A percentile compares a stretch with the other conserved stretches of the same genome.
These are phyloP conservation scores for Calonectria naviculata DNA, from an alignment of 2,329 filamentous ascomycete genomes.

Conservation along the genomic window DNA sequence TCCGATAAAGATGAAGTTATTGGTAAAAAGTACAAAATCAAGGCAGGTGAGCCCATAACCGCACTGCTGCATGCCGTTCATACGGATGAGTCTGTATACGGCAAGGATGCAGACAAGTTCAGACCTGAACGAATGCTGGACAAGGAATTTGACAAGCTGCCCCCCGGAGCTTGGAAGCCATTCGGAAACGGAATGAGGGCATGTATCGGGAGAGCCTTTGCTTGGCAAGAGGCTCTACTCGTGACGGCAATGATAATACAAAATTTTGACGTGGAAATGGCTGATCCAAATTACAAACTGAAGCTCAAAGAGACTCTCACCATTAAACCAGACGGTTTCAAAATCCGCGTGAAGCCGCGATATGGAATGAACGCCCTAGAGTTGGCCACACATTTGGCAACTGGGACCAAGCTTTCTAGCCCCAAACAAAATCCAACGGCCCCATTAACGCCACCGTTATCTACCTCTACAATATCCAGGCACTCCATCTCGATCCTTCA, in stretches of 20 bases:
- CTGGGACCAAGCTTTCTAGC: neutral
- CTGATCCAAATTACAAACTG: neutral
- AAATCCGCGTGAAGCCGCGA: neutral
- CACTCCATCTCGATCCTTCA: neutral
- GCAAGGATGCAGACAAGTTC: neutral
- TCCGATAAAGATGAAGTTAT: neutral
- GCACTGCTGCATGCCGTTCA: neutral
- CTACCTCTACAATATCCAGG: neutral
- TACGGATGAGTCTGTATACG: neutral
- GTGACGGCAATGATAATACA: neutral
- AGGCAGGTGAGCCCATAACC: neutral
- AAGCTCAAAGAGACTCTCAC: neutral
- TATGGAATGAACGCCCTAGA: neutral
- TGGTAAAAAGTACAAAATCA: neutral
- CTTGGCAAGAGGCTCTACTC: neutral
- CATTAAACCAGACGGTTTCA: neutral
- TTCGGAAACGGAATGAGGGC: neutral
- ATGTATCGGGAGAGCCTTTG: neutral
- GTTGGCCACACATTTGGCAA: neutral
- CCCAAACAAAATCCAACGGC: neutral
- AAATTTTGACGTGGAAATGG: neutral
- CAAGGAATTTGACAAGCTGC: neutral
- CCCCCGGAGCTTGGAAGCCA: neutral
- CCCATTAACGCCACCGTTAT: neutral
- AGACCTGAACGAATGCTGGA: neutral